Evolutionary conservation across 2,329 filamentous ascomycete genomes (phyloP).

Genomic region (Periconia macrospinosa): DNA sequence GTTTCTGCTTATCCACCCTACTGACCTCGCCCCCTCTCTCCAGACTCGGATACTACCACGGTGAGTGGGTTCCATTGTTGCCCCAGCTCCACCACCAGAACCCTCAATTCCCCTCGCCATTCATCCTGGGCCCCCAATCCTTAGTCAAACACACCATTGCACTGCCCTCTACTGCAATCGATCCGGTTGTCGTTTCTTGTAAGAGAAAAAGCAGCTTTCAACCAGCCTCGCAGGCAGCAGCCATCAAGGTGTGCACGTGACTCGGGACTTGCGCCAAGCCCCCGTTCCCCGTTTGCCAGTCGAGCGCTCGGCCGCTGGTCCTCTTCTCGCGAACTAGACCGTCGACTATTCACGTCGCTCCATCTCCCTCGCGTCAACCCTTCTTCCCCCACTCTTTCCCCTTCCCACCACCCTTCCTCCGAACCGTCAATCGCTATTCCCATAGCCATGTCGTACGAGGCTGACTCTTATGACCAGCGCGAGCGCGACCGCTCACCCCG

Average conservation of each 20-base stretch:
- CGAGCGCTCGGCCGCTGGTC: constrained; percentile 9
- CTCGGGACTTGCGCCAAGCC: constrained; percentile 9
- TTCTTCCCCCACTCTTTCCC: constrained; percentile 14
- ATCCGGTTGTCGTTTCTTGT: background rate
- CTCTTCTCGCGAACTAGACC: constrained; percentile 23
- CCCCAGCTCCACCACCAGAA: background rate
- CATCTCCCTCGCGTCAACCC: constrained; percentile 19
- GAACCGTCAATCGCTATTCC: constrained; percentile 8
- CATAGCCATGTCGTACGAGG: constrained; percentile 39
- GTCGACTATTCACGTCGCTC: constrained; percentile 23
- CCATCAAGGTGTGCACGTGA: constrained; percentile 6
- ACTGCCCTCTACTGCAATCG: background rate
- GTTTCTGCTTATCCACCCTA: background rate
- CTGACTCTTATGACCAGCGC: constrained; percentile 42
- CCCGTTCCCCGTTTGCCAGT: constrained; percentile 17
- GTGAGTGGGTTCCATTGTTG: background rate
- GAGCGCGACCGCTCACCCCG: constrained; percentile 65
- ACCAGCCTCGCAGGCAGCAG: constrained; percentile 7
- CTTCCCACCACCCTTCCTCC: constrained; percentile 1
- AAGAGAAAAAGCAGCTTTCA: background rate
- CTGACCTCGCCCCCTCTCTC: background rate
- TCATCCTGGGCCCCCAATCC: background rate
- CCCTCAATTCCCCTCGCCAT: background rate
- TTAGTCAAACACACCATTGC: background rate
- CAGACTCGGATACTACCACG: background rate